phyloP scores from a whole-genome alignment of 768 basidiomycete species.

The Cytidiella melzeri region DNA sequence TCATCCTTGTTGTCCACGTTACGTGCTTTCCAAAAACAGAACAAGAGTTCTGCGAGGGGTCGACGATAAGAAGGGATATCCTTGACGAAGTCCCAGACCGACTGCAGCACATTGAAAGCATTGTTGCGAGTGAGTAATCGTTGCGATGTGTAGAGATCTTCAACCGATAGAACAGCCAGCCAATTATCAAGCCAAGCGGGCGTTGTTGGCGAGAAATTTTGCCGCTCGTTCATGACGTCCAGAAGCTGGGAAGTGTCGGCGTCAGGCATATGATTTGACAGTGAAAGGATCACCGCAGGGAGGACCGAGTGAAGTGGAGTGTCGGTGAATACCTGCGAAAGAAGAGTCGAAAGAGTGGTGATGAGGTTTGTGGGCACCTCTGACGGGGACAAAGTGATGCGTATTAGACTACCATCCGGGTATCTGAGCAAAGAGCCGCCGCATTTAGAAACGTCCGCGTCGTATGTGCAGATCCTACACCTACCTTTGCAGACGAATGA shows the following conservation, averaged over 20 bases:
- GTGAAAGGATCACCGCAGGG: conserved; percentile 54
- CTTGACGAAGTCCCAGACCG: conserved; percentile 57
- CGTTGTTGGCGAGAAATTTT: conserved; percentile 64
- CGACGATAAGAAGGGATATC: conserved; percentile 65
- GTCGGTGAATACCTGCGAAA: conserved; percentile 52
- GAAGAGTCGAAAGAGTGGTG: conserved; percentile 52
- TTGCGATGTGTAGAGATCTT: conserved; percentile 22
- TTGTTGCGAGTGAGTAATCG: conserved; percentile 50
- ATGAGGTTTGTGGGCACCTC: conserved; percentile 43
- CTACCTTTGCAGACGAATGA: conserved; percentile 53
- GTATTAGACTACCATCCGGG: conserved; percentile 36
- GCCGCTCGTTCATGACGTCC: conserved; percentile 55
- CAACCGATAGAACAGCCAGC: conserved; percentile 48
- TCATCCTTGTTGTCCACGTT: conserved; percentile 26
- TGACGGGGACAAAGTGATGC: conserved; percentile 46
- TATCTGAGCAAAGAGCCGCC: conserved; percentile 18
- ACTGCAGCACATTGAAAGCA: conserved; percentile 50
- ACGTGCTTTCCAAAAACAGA: conserved; percentile 40
- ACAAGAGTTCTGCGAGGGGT: conserved; percentile 45
- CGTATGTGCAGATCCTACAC: conserved; percentile 21
- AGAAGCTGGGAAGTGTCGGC: conserved; percentile 59
- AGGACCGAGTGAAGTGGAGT: conserved; percentile 54
- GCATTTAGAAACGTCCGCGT: background rate
- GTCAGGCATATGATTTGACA: conserved; percentile 68
- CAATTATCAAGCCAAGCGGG: conserved; percentile 69